Conservation (phyloP, 805 yeast genomes). For the Candida nonsorbophila region DNA sequence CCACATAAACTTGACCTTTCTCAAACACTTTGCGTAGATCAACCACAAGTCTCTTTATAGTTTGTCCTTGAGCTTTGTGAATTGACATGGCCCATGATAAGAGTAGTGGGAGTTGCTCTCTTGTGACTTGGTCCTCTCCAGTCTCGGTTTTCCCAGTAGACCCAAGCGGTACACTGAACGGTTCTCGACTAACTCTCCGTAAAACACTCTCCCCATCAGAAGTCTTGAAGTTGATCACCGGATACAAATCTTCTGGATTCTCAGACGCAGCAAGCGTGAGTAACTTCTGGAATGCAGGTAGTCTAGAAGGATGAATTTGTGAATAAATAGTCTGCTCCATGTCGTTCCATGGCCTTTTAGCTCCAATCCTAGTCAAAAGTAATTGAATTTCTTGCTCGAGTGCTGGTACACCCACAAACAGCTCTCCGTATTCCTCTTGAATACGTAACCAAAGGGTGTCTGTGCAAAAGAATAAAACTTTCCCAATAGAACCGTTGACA, state of each 20-base stretch:
- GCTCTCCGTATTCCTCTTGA: constrained; percentile 15
- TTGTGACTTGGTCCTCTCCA: constrained; percentile 20
- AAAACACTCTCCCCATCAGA: too few relatives aligned
- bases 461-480: constrained; percentile 51
- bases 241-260: constrained; percentile 11
- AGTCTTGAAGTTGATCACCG: constrained; percentile 27
- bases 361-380: constrained; percentile 18
- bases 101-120: constrained; percentile 64
- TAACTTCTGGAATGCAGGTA: neutral
- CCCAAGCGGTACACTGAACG: constrained; percentile 16
- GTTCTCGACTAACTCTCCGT: too few relatives aligned
- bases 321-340: constrained; percentile 12
- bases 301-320: constrained; percentile 20
- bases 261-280: neutral
- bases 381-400: constrained; percentile 19
- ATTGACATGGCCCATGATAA: constrained; percentile 82
- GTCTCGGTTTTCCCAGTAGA: too few relatives aligned
- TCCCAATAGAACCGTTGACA: constrained; percentile 91
- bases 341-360: constrained; percentile 11
- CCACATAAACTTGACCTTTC: constrained; percentile 81
- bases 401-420: constrained; percentile 11
- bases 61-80: constrained; percentile 84
- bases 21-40: constrained; percentile 66
- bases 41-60: constrained; percentile 64
- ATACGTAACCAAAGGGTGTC: constrained; percentile 17